Conservation (phyloP, 2,329 filamentous ascomycete species). For the Phaeosphaeria sp. region DNA sequence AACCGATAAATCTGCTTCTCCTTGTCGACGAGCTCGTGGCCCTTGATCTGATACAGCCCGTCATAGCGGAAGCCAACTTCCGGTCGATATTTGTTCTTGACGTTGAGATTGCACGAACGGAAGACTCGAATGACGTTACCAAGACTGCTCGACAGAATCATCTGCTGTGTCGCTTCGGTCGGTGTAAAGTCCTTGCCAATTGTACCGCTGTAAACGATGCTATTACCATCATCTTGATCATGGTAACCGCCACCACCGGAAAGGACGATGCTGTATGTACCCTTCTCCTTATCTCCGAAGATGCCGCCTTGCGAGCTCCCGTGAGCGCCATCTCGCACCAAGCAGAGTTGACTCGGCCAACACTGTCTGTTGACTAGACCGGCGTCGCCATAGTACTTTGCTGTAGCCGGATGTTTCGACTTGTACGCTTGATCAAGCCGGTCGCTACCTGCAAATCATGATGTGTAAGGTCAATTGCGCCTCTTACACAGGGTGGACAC, state of each 20-base stretch:
- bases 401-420: slow-evolving; percentile 13
- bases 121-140: slow-evolving; percentile 57
- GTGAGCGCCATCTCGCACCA: slow-evolving; percentile 62
- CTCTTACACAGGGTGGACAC: too few species aligned
- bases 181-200: slow-evolving; percentile 39
- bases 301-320: slow-evolving; percentile 57
- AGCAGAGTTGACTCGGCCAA: slow-evolving; percentile 61
- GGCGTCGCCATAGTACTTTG: slow-evolving; percentile 49
- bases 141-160: slow-evolving; percentile 51
- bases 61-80: slow-evolving; percentile 62
- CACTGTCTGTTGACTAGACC: slow-evolving; percentile 57
- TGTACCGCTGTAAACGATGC: slow-evolving; percentile 61
- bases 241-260: slow-evolving; percentile 55
- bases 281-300: slow-evolving; percentile 51
- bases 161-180: slow-evolving; percentile 49
- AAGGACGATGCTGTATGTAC: slow-evolving; percentile 64
- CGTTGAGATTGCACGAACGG: slow-evolving; percentile 51
- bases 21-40: slow-evolving; percentile 48
- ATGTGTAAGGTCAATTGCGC: too few species aligned
- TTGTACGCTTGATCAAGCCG: slow-evolving; percentile 29
- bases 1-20: slow-evolving; percentile 57
- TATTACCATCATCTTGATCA: slow-evolving; percentile 59
- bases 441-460: slow-evolving; percentile 17
- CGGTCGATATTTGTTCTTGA: slow-evolving; percentile 53
- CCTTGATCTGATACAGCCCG: slow-evolving; percentile 60